Percentiles rank a stretch among this genome's conserved stretches.
Evolutionary conservation across 2,329 filamentous ascomycete species (phyloP).

Genomic region (Cytospora chrysosperma): DNA sequence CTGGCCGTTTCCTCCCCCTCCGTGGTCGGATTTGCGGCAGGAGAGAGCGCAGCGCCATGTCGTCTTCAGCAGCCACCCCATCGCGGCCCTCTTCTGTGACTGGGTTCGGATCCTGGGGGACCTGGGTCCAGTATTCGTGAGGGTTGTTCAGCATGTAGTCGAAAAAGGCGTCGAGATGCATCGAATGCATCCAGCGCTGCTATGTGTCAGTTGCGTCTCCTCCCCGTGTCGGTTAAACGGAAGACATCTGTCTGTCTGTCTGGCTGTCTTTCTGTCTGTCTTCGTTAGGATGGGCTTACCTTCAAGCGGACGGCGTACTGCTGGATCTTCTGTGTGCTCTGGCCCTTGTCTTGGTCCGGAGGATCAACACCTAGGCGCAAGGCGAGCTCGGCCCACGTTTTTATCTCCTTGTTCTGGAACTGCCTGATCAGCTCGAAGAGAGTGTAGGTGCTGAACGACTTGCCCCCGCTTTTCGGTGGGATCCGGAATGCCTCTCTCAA

Average conservation of each 20-base stretch:
- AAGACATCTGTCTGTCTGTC: neutral
- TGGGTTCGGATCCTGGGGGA: constrained; percentile 65
- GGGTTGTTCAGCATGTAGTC: constrained; percentile 79
- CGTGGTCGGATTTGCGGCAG: constrained; percentile 72
- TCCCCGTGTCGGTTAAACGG: too few species aligned
- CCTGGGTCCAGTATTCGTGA: constrained; percentile 76
- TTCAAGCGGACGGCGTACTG: constrained; percentile 92
- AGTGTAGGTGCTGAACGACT: constrained; percentile 75
- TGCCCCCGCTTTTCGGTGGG: constrained; percentile 84
- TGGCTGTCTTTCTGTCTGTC: too few species aligned
- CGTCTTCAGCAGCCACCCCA: constrained; percentile 81
- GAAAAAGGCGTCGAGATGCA: constrained; percentile 94
- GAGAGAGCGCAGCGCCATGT: constrained; percentile 80
- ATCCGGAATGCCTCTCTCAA: constrained; percentile 74
- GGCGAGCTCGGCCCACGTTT: constrained; percentile 88
- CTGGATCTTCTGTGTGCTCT: constrained; percentile 90
- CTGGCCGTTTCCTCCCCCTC: constrained; percentile 61
- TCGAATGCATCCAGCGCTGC: constrained; percentile 92
- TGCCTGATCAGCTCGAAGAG: constrained; percentile 77
- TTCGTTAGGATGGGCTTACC: too few species aligned
- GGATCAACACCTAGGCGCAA: constrained; percentile 85
- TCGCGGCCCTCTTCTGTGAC: constrained; percentile 68
- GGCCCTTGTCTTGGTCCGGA: constrained; percentile 75
- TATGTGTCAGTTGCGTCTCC: constrained; percentile 1
- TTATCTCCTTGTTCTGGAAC: constrained; percentile 79